Percentiles rank a stretch among this genome's conserved stretches.
Conservation (phyloP, 176 grass and related monocot genomes). For the Oryza rufipogon region DNA sequence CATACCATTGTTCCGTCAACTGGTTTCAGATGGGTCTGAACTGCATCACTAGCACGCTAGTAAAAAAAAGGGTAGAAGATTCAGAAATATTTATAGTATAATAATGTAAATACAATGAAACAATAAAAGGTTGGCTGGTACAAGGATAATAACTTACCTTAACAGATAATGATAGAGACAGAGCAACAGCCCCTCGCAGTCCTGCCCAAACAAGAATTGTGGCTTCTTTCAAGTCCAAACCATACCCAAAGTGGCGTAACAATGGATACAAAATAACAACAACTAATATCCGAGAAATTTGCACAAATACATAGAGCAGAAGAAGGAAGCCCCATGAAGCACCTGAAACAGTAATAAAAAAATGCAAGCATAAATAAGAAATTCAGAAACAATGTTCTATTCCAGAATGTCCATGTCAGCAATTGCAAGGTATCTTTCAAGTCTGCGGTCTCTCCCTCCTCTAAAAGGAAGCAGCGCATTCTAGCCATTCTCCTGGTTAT, state of each 20-base stretch:
- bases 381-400: slow-evolving; percentile 9
- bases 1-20: slow-evolving; percentile 90
- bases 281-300: slow-evolving; percentile 71
- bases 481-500: background rate
- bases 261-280: slow-evolving; percentile 77
- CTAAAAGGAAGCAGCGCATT: background rate
- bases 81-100: background rate
- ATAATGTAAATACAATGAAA: slow-evolving; percentile 27
- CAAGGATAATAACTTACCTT: slow-evolving; percentile 63
- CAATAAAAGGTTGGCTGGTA: background rate
- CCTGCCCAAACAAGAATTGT: slow-evolving; percentile 89
- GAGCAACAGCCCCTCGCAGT: slow-evolving; percentile 83
- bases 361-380: background rate
- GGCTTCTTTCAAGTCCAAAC: slow-evolving; percentile 78
- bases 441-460: background rate
- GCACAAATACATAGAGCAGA: slow-evolving; percentile 85
- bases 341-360: slow-evolving; percentile 54
- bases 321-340: slow-evolving; percentile 88
- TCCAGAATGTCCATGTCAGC: slow-evolving; percentile 2
- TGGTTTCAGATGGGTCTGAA: slow-evolving; percentile 55
- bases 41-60: slow-evolving; percentile 64
- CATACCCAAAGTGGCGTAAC: slow-evolving; percentile 81
- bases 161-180: slow-evolving; percentile 77
- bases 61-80: slow-evolving; percentile 40
- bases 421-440: background rate